Evolutionary conservation across 805 yeast species (phyloP).

Genomic region (Jamesozyma gamospora): DNA sequence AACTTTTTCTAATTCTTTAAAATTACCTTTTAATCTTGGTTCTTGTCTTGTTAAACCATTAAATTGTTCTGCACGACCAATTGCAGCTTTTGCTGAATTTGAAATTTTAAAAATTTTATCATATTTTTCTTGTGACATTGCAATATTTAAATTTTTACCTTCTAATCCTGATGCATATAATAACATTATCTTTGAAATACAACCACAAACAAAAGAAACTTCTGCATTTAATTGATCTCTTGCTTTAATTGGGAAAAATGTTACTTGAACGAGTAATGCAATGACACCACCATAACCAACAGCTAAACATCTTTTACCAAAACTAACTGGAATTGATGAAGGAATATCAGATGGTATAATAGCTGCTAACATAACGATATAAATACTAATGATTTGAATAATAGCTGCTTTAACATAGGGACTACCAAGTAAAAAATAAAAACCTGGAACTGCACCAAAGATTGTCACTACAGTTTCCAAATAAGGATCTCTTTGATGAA

Average conservation of each 20-base stretch:
- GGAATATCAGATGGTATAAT: slow-evolving; percentile 30
- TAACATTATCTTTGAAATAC: slow-evolving; percentile 32
- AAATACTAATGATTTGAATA: slow-evolving; percentile 38
- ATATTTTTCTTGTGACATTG: slow-evolving; percentile 26
- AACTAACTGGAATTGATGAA: slow-evolving; percentile 35
- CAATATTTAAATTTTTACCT: slow-evolving; percentile 25
- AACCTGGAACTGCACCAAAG: slow-evolving; percentile 38
- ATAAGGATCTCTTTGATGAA: slow-evolving; percentile 32
- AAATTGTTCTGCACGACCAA: slow-evolving; percentile 34
- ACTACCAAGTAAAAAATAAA: slow-evolving; percentile 35
- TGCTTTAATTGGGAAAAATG: slow-evolving; percentile 40
- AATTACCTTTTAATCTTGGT: slow-evolving; percentile 40
- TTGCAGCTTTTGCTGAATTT: slow-evolving; percentile 31
- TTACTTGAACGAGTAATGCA: slow-evolving; percentile 37
- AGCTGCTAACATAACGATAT: slow-evolving; percentile 39
- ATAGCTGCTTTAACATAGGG: slow-evolving; percentile 44
- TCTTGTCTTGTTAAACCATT: slow-evolving; percentile 36
- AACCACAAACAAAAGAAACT: slow-evolving; percentile 32
- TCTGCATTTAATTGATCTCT: slow-evolving; percentile 36
- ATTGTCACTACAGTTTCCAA: slow-evolving; percentile 35
- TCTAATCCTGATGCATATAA: slow-evolving; percentile 35
- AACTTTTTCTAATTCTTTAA: slow-evolving; percentile 31
- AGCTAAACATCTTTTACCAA: slow-evolving; percentile 42
- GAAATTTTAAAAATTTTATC: slow-evolving; percentile 28
- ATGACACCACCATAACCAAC: slow-evolving; percentile 42